Percentiles rank a stretch among this genome's conserved stretches.
These are phyloP conservation scores for Populus ilicifolia DNA, from an alignment of 345 rosid genomes.

Conservation along the genomic window DNA sequence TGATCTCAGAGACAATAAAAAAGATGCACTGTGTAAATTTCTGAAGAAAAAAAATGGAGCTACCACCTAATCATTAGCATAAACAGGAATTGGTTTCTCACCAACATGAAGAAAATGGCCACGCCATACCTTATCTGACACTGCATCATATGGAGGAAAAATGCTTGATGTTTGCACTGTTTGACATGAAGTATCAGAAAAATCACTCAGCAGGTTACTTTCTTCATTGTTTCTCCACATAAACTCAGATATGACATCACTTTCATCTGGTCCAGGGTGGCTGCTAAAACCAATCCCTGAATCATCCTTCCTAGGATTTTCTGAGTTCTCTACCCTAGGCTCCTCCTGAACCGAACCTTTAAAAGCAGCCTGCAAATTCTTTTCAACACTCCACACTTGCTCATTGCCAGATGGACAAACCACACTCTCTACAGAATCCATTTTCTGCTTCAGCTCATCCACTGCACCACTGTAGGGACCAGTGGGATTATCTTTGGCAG, in stretches of 20 bases:
- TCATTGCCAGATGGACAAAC: constrained; percentile 17
- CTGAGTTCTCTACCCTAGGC: constrained; percentile 18
- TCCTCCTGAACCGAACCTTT: constrained; percentile 16
- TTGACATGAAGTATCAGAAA: constrained; percentile 32
- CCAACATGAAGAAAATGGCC: neutral
- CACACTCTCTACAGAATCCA: constrained; percentile 21
- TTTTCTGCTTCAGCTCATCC: constrained; percentile 30
- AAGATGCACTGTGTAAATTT: neutral
- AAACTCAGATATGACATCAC: constrained; percentile 22
- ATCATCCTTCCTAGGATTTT: constrained; percentile 26
- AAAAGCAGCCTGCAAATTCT: constrained; percentile 22
- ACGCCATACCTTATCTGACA: constrained; percentile 40
- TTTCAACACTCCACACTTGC: constrained; percentile 12
- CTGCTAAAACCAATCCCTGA: constrained; percentile 20
- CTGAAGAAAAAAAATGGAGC: neutral
- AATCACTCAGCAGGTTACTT: constrained; percentile 24
- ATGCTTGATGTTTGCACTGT: constrained; percentile 27
- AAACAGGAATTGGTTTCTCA: neutral
- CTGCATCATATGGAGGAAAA: constrained; percentile 31
- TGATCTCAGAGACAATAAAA: neutral
- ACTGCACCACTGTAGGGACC: constrained; percentile 13
- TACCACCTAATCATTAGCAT: neutral
- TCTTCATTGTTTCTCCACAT: constrained; percentile 41
- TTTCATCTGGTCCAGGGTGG: constrained; percentile 23
- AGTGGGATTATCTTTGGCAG: constrained; percentile 13